Evolutionary conservation across 345 rosid species (phyloP).

Genomic region (Ricinus communis): DNA sequence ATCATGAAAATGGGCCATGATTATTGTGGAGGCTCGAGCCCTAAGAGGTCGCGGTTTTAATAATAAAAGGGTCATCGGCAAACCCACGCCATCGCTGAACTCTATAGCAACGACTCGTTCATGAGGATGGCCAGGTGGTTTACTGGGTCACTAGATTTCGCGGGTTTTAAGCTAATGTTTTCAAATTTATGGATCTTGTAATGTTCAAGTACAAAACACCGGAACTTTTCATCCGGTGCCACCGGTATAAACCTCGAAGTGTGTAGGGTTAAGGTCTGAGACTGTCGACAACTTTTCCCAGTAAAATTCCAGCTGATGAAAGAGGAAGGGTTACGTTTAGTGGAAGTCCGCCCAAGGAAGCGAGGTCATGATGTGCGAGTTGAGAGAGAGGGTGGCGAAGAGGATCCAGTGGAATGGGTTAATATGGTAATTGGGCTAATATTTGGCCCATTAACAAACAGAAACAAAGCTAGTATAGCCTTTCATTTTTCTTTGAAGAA

Average conservation of each 20-base stretch:
- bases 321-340: too few species aligned
- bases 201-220: neutral
- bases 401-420: too few species aligned
- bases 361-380: neutral
- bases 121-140: conserved; percentile 16
- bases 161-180: neutral
- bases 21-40: conserved; percentile 57
- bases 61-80: conserved; percentile 49
- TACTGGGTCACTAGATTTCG: neutral
- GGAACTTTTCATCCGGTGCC: neutral
- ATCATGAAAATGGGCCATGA: conserved; percentile 41
- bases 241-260: neutral
- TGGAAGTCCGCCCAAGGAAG: too few species aligned
- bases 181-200: neutral
- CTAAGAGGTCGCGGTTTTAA: conserved; percentile 33
- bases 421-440: conserved; percentile 4
- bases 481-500: neutral
- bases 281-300: too few species aligned
- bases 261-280: neutral
- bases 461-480: too few species aligned
- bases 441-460: too few species aligned
- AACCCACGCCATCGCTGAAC: conserved; percentile 41
- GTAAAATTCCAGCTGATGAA: too few species aligned
- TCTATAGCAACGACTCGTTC: neutral
- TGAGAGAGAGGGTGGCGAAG: too few species aligned